Conservation (phyloP, 2,329 filamentous ascomycete genomes). For the Stachybotrys elegans region DNA sequence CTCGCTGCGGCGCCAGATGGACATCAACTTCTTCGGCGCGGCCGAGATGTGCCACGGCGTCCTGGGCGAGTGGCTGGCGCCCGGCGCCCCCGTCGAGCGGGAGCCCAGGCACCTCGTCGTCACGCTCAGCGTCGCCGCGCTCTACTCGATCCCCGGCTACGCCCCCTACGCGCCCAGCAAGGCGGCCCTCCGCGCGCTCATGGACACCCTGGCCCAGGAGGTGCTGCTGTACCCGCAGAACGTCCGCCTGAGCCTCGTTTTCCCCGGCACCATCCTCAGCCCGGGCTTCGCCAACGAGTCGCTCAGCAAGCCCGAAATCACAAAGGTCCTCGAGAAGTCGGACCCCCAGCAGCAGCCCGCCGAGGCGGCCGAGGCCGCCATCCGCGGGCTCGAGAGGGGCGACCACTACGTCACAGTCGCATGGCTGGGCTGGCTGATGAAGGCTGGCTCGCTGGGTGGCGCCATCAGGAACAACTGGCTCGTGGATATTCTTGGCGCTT, state of each 20-base stretch:
- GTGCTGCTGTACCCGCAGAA: constrained; percentile 63
- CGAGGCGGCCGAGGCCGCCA: constrained; percentile 65
- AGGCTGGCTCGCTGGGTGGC: constrained; percentile 52
- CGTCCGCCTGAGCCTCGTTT: constrained; percentile 68
- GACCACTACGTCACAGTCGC: constrained; percentile 75
- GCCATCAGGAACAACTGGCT: constrained; percentile 54
- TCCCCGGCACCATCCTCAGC: constrained; percentile 76
- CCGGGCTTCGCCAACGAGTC: constrained; percentile 75
- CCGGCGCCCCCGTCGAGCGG: constrained; percentile 34
- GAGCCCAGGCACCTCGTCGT: constrained; percentile 73
- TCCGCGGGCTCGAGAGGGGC: constrained; percentile 73
- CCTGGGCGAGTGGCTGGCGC: constrained; percentile 67
- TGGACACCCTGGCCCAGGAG: constrained; percentile 80
- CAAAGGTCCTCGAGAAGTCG: constrained; percentile 71
- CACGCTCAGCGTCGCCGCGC: constrained; percentile 71
- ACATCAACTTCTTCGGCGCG: constrained; percentile 84
- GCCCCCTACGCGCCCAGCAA: constrained; percentile 79
- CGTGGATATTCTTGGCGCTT: constrained; percentile 52
- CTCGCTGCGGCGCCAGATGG: constrained; percentile 73
- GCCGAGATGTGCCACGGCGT: constrained; percentile 82
- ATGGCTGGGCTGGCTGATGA: constrained; percentile 67
- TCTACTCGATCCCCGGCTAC: constrained; percentile 78
- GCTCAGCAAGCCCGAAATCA: constrained; percentile 72
- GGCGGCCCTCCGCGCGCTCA: constrained; percentile 75
- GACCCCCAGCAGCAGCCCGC: constrained; percentile 77